Base-by-base conservation (phyloP, 805 yeast species). In the Metschnikowia koreensis region DNA sequence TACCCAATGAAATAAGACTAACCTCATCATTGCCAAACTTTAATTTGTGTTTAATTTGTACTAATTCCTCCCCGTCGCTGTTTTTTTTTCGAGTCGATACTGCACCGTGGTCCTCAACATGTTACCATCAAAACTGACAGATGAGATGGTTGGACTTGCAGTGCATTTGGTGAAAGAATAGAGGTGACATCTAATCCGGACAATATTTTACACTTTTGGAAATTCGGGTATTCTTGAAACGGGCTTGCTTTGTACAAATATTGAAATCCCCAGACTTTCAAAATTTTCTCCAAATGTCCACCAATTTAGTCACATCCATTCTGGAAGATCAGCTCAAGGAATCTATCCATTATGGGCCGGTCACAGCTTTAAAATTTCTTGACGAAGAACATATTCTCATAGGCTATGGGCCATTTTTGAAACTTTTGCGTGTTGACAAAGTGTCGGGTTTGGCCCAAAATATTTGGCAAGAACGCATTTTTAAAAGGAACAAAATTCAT, bases 401-500 rank as follows among this genome's bases (percentile, higher is more conserved):
- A 2, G 97, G 93, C 0, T 81, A 83, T 56, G 97, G 97, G 0
- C 86, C 94, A 2, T 66, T 65, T 11, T 63, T 91, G 48, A 79
- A 81, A 57, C 68, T 83, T 1, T 86, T 81, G 65, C 72, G 80
- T 54, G 73, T 81, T 62, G 62, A 58, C 13, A 47, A 54, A 6
- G 49, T 46, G 38, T 27, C 44, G 22, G 39, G 46, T 17, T 62
- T 71, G 0, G 73, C 74, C 6, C 49, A 62, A 22, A 65, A 80
- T 17, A 28, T 81, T 2, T 66, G 63, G 50, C 63, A 69, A 17
- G 67, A 70, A 38, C 74, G 75, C 48, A 66, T 89, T 1, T 87
- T 93, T 65, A 65, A 67, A n/a, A 74, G 83, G 48, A 89, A 89
- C 67, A 92, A 90, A 63, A 83, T 93, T 37, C 97, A 93, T 64